phyloP scores from a whole-genome alignment of 106 monocot species.

The Dendrobium huoshanense region DNA sequence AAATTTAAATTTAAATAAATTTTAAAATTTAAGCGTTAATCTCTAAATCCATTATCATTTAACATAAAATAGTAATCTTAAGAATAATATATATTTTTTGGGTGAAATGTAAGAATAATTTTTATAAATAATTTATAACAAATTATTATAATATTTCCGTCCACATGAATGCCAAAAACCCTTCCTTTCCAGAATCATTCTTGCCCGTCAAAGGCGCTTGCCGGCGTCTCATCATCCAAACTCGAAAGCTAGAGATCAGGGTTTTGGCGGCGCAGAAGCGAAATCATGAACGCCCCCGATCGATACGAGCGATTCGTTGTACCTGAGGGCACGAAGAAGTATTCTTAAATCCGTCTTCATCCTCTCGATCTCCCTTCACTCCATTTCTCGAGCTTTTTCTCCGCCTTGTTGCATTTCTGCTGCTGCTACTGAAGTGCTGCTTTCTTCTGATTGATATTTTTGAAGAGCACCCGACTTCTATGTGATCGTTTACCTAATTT shows the following conservation, averaged over 20 bases:
- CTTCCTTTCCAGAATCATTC: no score
- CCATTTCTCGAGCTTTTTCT: background rate
- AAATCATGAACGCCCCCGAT: constrained; percentile 86
- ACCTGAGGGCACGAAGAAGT: constrained; percentile 93
- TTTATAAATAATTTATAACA: no score
- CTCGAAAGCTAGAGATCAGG: background rate
- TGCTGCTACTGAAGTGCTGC: background rate
- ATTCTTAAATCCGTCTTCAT: background rate
- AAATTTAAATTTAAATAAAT: no score
- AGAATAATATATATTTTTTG: no score
- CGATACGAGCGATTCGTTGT: constrained; percentile 98
- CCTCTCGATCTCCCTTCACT: background rate
- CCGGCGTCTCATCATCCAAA: background rate
- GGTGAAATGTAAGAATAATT: no score
- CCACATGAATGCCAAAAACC: no score
- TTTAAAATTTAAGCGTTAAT: no score
- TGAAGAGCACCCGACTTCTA: background rate
- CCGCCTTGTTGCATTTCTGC: background rate
- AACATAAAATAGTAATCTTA: no score
- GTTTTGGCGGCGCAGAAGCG: background rate
- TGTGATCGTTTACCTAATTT: background rate
- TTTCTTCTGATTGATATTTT: background rate
- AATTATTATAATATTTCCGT: no score
- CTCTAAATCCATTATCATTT: no score
- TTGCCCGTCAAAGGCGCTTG: no score